A percentile compares a stretch with the other conserved stretches of the same genome.
These are phyloP conservation scores for Ceratonia siliqua DNA, from an alignment of 306 rosid species.

Conservation along the genomic window DNA sequence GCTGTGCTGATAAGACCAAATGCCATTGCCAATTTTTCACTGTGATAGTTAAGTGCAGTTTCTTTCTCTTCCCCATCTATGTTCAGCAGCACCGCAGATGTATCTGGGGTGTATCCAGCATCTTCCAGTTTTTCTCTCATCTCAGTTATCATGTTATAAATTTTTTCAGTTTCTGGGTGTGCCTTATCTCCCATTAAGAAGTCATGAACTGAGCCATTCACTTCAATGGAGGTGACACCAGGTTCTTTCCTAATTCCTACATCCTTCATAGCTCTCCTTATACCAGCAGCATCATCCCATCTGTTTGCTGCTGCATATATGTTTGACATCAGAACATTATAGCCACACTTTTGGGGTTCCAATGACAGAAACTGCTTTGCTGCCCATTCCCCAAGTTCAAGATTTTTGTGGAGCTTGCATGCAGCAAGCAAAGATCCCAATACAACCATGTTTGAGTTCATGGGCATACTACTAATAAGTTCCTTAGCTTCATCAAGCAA, in stretches of 20 bases:
- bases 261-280: slow-evolving; percentile 53
- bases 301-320: slow-evolving; percentile 59
- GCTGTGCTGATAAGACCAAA: slow-evolving; percentile 62
- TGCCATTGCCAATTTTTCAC: slow-evolving; percentile 77
- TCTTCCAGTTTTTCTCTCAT: slow-evolving; percentile 53
- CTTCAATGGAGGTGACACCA: slow-evolving; percentile 64
- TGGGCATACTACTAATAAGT: slow-evolving; percentile 57
- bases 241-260: slow-evolving; percentile 59
- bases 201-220: slow-evolving; percentile 57
- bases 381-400: slow-evolving; percentile 56
- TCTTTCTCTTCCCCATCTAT: slow-evolving; percentile 65
- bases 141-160: slow-evolving; percentile 58
- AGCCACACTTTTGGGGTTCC: slow-evolving; percentile 57
- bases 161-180: slow-evolving; percentile 45
- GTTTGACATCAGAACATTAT: slow-evolving; percentile 64
- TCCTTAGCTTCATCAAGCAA: slow-evolving; percentile 49
- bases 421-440: slow-evolving; percentile 72
- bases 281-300: slow-evolving; percentile 58
- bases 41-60: slow-evolving; percentile 51
- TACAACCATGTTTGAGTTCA: slow-evolving; percentile 52
- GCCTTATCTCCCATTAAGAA: slow-evolving; percentile 60
- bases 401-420: slow-evolving; percentile 54
- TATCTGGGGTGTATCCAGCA: slow-evolving; percentile 56
- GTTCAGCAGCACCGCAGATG: slow-evolving; percentile 49
- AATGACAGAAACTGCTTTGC: slow-evolving; percentile 56